Evolutionary conservation across 371 early-diverging fungal species (phyloP), one percentile per base, ranked within the genome.

Genomic region (Parasitella parasitica): DNA sequence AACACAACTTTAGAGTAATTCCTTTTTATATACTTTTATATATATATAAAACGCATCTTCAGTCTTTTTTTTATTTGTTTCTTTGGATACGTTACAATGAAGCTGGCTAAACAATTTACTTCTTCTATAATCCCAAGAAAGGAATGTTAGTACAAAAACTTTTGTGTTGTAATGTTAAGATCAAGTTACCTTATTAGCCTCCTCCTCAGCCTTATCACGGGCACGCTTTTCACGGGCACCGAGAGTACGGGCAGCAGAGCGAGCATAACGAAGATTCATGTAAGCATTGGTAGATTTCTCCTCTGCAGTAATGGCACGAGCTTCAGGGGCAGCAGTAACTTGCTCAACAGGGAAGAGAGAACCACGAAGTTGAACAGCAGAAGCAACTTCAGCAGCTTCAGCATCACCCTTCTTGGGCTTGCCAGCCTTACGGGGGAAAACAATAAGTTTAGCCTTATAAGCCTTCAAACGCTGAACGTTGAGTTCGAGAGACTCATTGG

Each of bases 381-480:
- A 70, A 35, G 84, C 80, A 67, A 89, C 72, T 65, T 83, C 88
- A 56, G 78, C 76, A 69, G 89, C 88, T 43, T 76, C 75, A 49
- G 74, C 73, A 58, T 75, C 89, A 78, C 89, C 85, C 69, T 85
- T 88, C 88, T 92, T 93, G 82, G 89, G 82, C 86, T 90, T 91
- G 78, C 85, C 86, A 71, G 88, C 83, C 86, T 93, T 95, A 82
- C 87, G 88, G 54, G 77, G 77, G 80, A 80, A 77, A 66, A 77
- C 74, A 36, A 97, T 89, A 35, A 97, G 80, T 83, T 91, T 91
- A 70, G 91, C 79, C 89, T 91, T 86, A 93, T 99, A 99, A 70
- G 90, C 94, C 89, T 95, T 92, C 70, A 99, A 89, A 78, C 99
- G 95, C 83, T 92, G 90, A 64, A 94, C 97, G 84, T 99, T 99